Base-by-base conservation (phyloP, 345 rosid species). In the Pistacia vera region DNA sequence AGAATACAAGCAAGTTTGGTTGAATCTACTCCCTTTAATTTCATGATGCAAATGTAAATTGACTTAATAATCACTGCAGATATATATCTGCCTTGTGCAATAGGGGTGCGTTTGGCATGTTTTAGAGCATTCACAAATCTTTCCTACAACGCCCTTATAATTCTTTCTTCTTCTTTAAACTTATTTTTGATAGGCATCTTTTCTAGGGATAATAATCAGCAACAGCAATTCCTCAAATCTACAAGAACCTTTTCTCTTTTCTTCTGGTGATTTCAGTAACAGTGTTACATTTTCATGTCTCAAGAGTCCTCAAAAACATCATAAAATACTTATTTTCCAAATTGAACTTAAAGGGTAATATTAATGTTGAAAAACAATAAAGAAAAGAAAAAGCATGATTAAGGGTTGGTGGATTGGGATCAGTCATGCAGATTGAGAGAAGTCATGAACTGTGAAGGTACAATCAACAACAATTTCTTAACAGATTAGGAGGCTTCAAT, bases 1-100 rank as follows among this genome's bases (percentile, higher is more conserved):
- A 81, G 75, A 57, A 75, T 36, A 49, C 65, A 76, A n/a, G 79
- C 20, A 22, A 78, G 71, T 22, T n/a, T 70, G 25, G 66, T 30
- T 30, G 33, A 30, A 30, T 1, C 33, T 30, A 30, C 33, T 30
- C 33, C 59, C 58, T 28, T 70, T 11, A 48, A 57, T 56, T 38
- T 75, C 81, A 78, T 78, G 62, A 55, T 25, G 65, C 22, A 67
- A 22, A 51, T 49, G 28, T 33, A 55, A 73, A 30, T 30, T 30
- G 2, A 30, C 33, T 1, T 44, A 30, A 46, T 25, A 30, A 17
- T 72, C 57, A 72, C 58, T 1, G 67, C 16, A 16, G 8, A 28
- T 72, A 48, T 72, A 61, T 72, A 41, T 59, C 9, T 41, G 64
- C 56, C 44, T 59, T 25, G 3, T 68, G 59, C 22, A 52, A 11